Base-by-base conservation (phyloP, 257 asterid species). In the Leptodermis oblonga region DNA sequence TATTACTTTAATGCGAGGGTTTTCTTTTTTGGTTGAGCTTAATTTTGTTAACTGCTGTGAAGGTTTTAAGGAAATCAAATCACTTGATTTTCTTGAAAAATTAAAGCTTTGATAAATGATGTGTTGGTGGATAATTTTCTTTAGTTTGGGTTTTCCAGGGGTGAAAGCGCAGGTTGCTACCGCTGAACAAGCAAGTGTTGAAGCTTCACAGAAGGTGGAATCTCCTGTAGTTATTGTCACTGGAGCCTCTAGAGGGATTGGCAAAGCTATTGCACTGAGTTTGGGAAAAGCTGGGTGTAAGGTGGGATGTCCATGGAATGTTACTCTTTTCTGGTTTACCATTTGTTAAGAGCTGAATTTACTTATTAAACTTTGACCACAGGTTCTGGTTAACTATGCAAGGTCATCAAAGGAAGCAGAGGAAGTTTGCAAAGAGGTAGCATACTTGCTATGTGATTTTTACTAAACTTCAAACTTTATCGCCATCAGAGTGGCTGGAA, bases 331-430 rank as follows among this genome's bases (percentile, higher is more conserved):
- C 25, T 14, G 22, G 34, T 20, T 66, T 28, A 3, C 30, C 31
- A n/a, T n/a, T 36, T 62, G 4, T 26, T 28, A 5, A 2, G 72
- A 68, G 36, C 64, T 53, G 64, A 53, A 52, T 23, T 34, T 23
- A 51, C 11, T 34, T 43, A 26, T 26, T 42, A 7, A 51, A 25
- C 23, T 33, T 36, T 23, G 72, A 23, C 66, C 79, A 62, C 82
- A 93, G 99, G 89, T 94, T 81, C 87, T 94, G 78, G 97, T 94
- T 76, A 94, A 94, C 75, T 94, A 94, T 77, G 95, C 99, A 43
- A 89, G 99, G 85, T 94, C 99, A 58, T 91, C 96, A n/a, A 91
- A 85, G 83, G 97, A 94, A 71, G 99, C 97, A 12, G 97, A 91
- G 69, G 97, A 87, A 69, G 99, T 94, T 43, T 89, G 75, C 79